Percentiles rank a stretch among this genome's conserved stretches.
Conservation (phyloP, 441 rosid species). For the Gossypium gossypioides region DNA sequence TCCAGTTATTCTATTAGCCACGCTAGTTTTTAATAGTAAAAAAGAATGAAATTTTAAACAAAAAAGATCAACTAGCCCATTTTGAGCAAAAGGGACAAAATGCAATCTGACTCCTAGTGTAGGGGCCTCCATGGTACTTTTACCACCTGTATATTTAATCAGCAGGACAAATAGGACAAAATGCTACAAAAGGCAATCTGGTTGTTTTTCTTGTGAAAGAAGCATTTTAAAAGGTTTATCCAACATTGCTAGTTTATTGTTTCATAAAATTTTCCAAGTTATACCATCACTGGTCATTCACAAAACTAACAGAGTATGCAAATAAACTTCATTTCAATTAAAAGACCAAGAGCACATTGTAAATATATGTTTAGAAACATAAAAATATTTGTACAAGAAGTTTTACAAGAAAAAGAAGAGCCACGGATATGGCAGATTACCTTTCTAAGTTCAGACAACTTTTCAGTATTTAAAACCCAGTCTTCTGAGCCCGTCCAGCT, state of each 20-base stretch:
- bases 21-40: too few species aligned
- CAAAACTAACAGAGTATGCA: not conserved
- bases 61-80: too few species aligned
- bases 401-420: not conserved
- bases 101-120: too few species aligned
- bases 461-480: slow-evolving; percentile 72
- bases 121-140: too few species aligned
- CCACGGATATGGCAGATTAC: slow-evolving; percentile 23
- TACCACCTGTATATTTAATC: not conserved
- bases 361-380: not conserved
- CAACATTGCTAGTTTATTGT: not conserved
- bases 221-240: not conserved
- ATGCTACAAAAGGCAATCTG: not conserved
- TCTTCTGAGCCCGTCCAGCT: slow-evolving; percentile 75
- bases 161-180: not conserved
- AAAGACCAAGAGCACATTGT: not conserved
- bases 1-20: too few species aligned
- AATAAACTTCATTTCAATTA: not conserved
- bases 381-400: not conserved
- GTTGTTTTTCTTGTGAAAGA: not conserved
- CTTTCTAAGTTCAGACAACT: slow-evolving; percentile 57
- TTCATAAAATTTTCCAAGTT: not conserved
- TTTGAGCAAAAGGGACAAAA: too few species aligned
- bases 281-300: not conserved
- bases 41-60: too few species aligned